These are phyloP conservation scores for Chaetomium sp. DNA, from an alignment of 2,329 filamentous ascomycete genomes.

Conservation along the genomic window DNA sequence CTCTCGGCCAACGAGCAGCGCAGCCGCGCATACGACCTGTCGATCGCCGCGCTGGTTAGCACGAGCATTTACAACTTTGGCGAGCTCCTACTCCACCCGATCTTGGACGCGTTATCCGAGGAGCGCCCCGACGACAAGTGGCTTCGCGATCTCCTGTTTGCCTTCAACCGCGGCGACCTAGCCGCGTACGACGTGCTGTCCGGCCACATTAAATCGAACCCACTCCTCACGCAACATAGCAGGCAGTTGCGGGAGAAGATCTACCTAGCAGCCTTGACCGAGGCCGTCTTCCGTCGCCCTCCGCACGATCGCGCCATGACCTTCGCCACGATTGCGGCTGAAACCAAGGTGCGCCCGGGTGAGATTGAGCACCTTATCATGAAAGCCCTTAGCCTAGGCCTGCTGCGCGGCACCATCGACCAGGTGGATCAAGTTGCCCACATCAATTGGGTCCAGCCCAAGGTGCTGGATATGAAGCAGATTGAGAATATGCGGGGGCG, in stretches of 20 bases:
- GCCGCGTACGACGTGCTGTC: slow-evolving; percentile 78
- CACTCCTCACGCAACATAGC: slow-evolving; percentile 71
- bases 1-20: slow-evolving; percentile 70
- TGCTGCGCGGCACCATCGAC: slow-evolving; percentile 88
- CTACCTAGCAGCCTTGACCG: slow-evolving; percentile 89
- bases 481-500: slow-evolving; percentile 86
- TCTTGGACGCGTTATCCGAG: slow-evolving; percentile 68
- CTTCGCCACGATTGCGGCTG: slow-evolving; percentile 78
- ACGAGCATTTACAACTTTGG: slow-evolving; percentile 99
- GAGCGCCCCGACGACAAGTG: slow-evolving; percentile 69
- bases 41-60: slow-evolving; percentile 85
- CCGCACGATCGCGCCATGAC: slow-evolving; percentile 94
- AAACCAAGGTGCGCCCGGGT: slow-evolving; percentile 84
- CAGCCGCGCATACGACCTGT: slow-evolving; percentile 83
- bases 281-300: slow-evolving; percentile 91
- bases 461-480: slow-evolving; percentile 92
- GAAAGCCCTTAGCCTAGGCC: slow-evolving; percentile 93
- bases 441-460: slow-evolving; percentile 98
- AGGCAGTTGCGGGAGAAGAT: slow-evolving; percentile 94
- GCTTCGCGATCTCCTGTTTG: slow-evolving; percentile 92
- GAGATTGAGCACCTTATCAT: slow-evolving; percentile 98
- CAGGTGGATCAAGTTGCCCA: slow-evolving; percentile 90
- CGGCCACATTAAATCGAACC: slow-evolving; percentile 72
- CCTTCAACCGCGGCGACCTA: slow-evolving; percentile 94
- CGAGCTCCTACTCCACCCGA: slow-evolving; percentile 94